Base-by-base conservation (phyloP, 805 yeast genomes). In the Nakazawaea pomicola region DNA sequence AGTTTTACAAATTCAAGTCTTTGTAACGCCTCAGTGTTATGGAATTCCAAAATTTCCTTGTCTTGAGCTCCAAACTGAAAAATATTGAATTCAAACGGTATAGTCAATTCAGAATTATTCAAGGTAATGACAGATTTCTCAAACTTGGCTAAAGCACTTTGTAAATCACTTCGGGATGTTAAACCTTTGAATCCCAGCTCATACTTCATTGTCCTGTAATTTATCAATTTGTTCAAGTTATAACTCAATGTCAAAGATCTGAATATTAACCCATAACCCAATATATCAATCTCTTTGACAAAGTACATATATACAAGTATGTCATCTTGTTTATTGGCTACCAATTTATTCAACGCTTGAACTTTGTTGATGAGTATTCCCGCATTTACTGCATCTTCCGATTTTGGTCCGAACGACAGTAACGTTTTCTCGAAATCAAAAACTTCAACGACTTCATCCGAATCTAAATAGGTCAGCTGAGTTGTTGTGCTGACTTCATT, bases 321-420 rank as follows among this genome's bases (percentile, higher is more conserved):
- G 33, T 42, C 45, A 24, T 42, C 45, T 15, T 42, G 38, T 20
- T 25, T 42, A 17, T 41, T 36, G 14, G 16, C 10, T 10, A 41
- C 31, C 32, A 33, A 21, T 23, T 30, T 19, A n/a, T 36, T 41
- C 31, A 41, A 31, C 19, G 8, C 15, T 9, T 29, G 12, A 3
- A 33, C 9, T 14, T 30, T 36, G 8, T 36, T 32, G 3, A 36
- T 14, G 11, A 40, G 10, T 11, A 29, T n/a, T 11, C 19, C 33
- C 28, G n/a, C 12, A 15, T 29, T 30, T 17, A 31, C 8, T 3
- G 30, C 27, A 10, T 20, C 16, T 14, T 21, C 21, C 1, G 18
- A 15, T 15, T n/a, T 24, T 11, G 20, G 10, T 7, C 23, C 15
- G 15, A 23, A 21, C 17, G 33, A n/a, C 14, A 25, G 12, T 3